Evolutionary conservation across 2,329 filamentous ascomycete species (phyloP), one percentile per base, ranked within the genome.

Genomic region (Didymella exigua): DNA sequence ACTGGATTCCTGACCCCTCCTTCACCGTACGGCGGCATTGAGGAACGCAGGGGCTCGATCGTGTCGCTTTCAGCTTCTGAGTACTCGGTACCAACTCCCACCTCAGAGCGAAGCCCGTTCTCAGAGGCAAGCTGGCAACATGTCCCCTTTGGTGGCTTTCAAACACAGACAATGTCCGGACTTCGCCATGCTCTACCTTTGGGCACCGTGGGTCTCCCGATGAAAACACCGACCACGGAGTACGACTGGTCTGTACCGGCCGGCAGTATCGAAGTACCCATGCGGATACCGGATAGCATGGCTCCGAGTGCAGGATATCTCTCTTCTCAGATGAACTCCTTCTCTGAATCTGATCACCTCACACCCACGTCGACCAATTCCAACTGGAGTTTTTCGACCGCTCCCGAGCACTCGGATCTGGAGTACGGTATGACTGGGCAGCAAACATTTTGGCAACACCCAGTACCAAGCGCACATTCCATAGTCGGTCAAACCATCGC

Each of bases 31-130:
- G 58, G 53, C 27, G 46, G 45, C 9, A 44, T 65, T 14, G 70
- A 74, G 18, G 64, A 61, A 38, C 65, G 70, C 30, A 61, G 71
- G 48, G 66, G 70, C 4, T 74, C 71, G 4, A 62, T 64, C 13
- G 62, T 71, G 24, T 71, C 69, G 14, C 58, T 70, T 5, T 57
- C 58, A 51, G 58, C 60, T 16, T 57, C 62, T 3, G 64, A 68
- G 5, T 70, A 62, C 43, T 69, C 67, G 3, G 54, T 67, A 36
- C 69, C 70, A 10, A 61, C 60, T 16, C 73, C 71, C 2, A 71
- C 70, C n/a, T 65, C 60, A 24, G 57, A 56, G 24, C 60, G 60
- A 33, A 70, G 63, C 40, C 61, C 60, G 5, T 56, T 68, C 24
- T 46, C 54, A 3, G 63, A 71, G 2, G 59, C 66, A n/a, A 60